Percentiles rank a stretch among this genome's conserved stretches.
Conservation (phyloP, 2,329 filamentous ascomycete species). For the Hansfordia pulvinata region DNA sequence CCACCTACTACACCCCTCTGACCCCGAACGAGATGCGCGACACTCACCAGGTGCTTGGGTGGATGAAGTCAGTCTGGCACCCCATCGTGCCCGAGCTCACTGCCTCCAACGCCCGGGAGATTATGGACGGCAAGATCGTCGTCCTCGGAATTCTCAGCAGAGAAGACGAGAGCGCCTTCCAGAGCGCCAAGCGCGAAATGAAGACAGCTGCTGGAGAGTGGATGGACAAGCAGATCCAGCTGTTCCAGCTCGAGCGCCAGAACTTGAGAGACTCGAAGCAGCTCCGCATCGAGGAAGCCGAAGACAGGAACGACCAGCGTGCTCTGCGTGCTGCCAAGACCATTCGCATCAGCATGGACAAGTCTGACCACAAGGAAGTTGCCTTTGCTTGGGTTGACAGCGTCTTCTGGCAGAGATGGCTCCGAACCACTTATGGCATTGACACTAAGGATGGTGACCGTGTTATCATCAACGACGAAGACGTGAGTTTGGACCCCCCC, state of each 20-base stretch:
- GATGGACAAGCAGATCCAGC: slow-evolving; percentile 91
- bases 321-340: slow-evolving; percentile 78
- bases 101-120: slow-evolving; percentile 78
- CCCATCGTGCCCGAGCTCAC: slow-evolving; percentile 92
- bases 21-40: slow-evolving; percentile 90
- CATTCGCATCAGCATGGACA: slow-evolving; percentile 83
- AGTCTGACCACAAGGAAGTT: slow-evolving; percentile 75
- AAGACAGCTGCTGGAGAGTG: slow-evolving; percentile 93
- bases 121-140: slow-evolving; percentile 93
- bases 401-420: slow-evolving; percentile 94
- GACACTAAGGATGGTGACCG: slow-evolving; percentile 79
- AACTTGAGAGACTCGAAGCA: slow-evolving; percentile 92
- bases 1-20: slow-evolving; percentile 79
- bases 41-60: slow-evolving; percentile 62
- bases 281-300: slow-evolving; percentile 86
- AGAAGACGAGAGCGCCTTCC: slow-evolving; percentile 66
- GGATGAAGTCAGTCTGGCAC: slow-evolving; percentile 96
- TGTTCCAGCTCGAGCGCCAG: slow-evolving; percentile 86
- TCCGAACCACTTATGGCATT: slow-evolving; percentile 87
- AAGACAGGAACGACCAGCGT: slow-evolving; percentile 82
- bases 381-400: slow-evolving; percentile 96
- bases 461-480: slow-evolving; percentile 94
- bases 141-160: slow-evolving; percentile 81
- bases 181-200: slow-evolving; percentile 69
- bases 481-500: slow-evolving; percentile 72